Conservation (phyloP, 2,329 filamentous ascomycete species). For the Leptographium wingfieldii region DNA sequence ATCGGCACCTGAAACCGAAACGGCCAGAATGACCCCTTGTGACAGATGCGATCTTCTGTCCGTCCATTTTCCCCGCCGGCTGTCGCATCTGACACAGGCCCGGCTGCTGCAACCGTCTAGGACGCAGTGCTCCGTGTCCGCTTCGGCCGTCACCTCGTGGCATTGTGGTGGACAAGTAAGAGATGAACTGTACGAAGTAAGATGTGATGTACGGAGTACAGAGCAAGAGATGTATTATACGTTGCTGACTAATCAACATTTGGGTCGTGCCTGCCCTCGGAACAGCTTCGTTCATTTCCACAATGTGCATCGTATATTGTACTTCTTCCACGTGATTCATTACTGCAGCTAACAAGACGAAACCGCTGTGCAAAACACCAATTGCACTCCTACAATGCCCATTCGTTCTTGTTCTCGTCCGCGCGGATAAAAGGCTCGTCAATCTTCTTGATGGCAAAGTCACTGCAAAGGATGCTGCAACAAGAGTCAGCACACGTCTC, state of each 20-base stretch:
- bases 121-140: too few relatives aligned
- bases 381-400: conserved; percentile 38
- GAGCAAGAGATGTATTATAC: too few relatives aligned
- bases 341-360: too few relatives aligned
- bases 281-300: too few relatives aligned
- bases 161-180: too few relatives aligned
- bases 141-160: too few relatives aligned
- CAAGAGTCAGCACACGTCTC: neutral
- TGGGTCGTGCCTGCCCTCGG: too few relatives aligned
- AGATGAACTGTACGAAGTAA: too few relatives aligned
- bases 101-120: neutral
- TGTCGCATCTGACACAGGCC: neutral
- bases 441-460: conserved; percentile 86
- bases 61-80: neutral
- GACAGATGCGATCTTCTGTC: neutral
- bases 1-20: neutral
- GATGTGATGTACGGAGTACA: too few relatives aligned
- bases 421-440: conserved; percentile 79
- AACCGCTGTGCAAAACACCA: neutral
- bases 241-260: too few relatives aligned
- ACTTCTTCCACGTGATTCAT: too few relatives aligned
- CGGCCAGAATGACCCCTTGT: neutral
- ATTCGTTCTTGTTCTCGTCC: conserved; percentile 65
- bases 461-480: conserved; percentile 76
- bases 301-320: too few relatives aligned